A percentile compares a stretch with the other conserved stretches of the same genome.
phyloP scores from a whole-genome alignment of 805 yeast genomes.

The Gaillardinia entomophila region DNA sequence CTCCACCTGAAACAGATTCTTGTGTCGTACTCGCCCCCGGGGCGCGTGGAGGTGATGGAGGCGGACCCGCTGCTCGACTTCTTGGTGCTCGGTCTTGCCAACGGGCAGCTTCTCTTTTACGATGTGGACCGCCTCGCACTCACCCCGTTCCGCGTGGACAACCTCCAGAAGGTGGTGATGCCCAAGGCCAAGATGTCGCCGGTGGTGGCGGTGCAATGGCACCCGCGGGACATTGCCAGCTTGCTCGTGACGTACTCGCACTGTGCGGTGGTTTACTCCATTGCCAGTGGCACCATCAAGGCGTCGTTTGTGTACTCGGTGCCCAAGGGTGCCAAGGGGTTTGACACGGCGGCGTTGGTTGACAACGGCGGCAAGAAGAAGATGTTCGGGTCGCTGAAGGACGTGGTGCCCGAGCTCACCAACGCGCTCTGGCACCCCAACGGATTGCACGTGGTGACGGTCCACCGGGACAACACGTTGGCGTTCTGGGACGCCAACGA shows the following conservation, averaged over 20 bases:
- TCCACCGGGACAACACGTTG: constrained; percentile 76
- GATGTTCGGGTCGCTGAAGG: constrained; percentile 32
- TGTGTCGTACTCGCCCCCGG: constrained; percentile 56
- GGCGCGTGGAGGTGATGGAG: constrained; percentile 61
- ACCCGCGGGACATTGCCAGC: constrained; percentile 85
- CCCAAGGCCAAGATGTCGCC: constrained; percentile 57
- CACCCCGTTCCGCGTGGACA: constrained; percentile 63
- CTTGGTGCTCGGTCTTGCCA: constrained; percentile 72
- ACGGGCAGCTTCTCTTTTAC: constrained; percentile 65
- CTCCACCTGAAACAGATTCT: constrained; percentile 57
- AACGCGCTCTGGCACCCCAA: constrained; percentile 87
- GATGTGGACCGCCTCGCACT: constrained; percentile 75
- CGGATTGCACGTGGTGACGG: constrained; percentile 76
- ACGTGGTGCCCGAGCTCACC: constrained; percentile 22
- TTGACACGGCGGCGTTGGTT: constrained; percentile 20
- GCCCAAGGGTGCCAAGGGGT: constrained; percentile 66
- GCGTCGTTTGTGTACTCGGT: constrained; percentile 55
- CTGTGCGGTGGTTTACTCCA: constrained; percentile 62
- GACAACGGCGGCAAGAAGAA: constrained; percentile 37
- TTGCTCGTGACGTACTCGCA: constrained; percentile 68
- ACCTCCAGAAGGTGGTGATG: constrained; percentile 57
- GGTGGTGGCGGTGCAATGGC: constrained; percentile 65
- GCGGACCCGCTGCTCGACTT: constrained; percentile 88
- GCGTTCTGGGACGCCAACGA: constrained; percentile 91
- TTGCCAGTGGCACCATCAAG: constrained; percentile 55